A percentile compares a stretch with the other conserved stretches of the same genome.
These are phyloP conservation scores for Kazachstania viticola DNA, from an alignment of 805 yeast genomes.

Conservation along the genomic window DNA sequence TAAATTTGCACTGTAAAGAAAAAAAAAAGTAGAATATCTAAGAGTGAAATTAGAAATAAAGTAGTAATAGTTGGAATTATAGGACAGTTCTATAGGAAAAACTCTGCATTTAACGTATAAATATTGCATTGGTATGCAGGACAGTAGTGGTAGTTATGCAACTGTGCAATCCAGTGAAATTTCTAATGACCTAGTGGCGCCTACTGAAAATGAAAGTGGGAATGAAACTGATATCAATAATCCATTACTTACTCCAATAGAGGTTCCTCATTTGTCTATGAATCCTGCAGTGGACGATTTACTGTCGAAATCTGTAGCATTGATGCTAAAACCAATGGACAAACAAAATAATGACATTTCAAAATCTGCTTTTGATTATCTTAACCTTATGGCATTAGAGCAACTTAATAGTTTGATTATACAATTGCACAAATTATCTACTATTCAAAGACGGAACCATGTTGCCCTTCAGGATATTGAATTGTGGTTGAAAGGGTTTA, in stretches of 20 bases:
- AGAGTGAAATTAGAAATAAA: no score
- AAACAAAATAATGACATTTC: slow-evolving; percentile 20
- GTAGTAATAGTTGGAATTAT: no score
- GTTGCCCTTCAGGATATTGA: slow-evolving; percentile 41
- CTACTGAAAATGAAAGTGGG: no score
- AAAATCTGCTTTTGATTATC: slow-evolving; percentile 29
- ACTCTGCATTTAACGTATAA: no score
- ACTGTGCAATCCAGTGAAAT: no score
- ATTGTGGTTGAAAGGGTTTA: slow-evolving; percentile 33
- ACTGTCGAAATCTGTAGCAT: slow-evolving; percentile 26
- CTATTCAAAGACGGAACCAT: slow-evolving; percentile 47
- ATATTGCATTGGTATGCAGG: no score
- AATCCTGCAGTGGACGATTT: slow-evolving; percentile 13
- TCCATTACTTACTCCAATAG: slow-evolving; percentile 13
- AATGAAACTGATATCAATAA: no score
- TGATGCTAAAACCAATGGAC: slow-evolving; percentile 27
- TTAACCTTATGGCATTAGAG: slow-evolving; percentile 26
- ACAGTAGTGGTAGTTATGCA: no score
- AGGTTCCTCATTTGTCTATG: slow-evolving; percentile 10
- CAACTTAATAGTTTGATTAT: slow-evolving; percentile 31
- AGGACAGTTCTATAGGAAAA: no score
- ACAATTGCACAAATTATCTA: slow-evolving; percentile 39
- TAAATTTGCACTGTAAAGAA: no score
- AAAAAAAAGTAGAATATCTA: no score
- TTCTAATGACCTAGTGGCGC: no score